Percentiles rank a stretch among this genome's conserved stretches.
Conservation (phyloP, 2,329 filamentous ascomycete genomes). For the Passalora sequoiae region DNA sequence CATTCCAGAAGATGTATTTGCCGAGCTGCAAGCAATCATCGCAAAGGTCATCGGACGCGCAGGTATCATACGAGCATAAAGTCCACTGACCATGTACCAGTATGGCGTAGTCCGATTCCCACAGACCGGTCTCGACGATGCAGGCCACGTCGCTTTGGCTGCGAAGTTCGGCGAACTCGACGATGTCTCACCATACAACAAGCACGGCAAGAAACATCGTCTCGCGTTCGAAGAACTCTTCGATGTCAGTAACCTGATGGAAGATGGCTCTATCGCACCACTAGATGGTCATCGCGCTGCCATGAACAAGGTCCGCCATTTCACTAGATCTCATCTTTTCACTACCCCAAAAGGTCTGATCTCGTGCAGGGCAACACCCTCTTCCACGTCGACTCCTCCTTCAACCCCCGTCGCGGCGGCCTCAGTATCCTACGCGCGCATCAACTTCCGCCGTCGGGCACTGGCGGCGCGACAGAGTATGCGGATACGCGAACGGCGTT, state of each 20-base stretch:
- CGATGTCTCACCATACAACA: slow-evolving; percentile 49
- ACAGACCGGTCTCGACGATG: slow-evolving; percentile 48
- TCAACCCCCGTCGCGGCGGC: slow-evolving; percentile 51
- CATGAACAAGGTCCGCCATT: slow-evolving; percentile 24
- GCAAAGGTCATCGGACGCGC: slow-evolving; percentile 13
- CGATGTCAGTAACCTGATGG: slow-evolving; percentile 53
- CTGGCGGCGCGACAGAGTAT: slow-evolving; percentile 51
- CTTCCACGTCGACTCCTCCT: slow-evolving; percentile 54
- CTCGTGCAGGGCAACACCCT: slow-evolving; percentile 36
- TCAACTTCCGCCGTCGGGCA: slow-evolving; percentile 44
- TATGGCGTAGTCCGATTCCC: slow-evolving; percentile 53
- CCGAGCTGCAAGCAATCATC: slow-evolving; percentile 19
- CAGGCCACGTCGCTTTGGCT: slow-evolving; percentile 49
- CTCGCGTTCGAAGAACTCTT: slow-evolving; percentile 51
- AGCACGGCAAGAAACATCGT: slow-evolving; percentile 44
- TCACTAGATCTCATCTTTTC: background rate
- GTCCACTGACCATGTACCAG: slow-evolving; percentile 29
- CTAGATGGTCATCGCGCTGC: slow-evolving; percentile 36
- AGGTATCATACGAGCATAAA: background rate
- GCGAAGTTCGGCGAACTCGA: slow-evolving; percentile 52
- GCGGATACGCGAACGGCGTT: slow-evolving; percentile 51
- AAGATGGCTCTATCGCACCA: slow-evolving; percentile 43
- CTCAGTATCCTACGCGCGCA: slow-evolving; percentile 51
- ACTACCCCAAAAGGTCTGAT: background rate
- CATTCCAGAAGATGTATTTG: slow-evolving; percentile 15